Evolutionary conservation across 2,329 filamentous ascomycete genomes (phyloP).

Genomic region (Fusarium sp.): DNA sequence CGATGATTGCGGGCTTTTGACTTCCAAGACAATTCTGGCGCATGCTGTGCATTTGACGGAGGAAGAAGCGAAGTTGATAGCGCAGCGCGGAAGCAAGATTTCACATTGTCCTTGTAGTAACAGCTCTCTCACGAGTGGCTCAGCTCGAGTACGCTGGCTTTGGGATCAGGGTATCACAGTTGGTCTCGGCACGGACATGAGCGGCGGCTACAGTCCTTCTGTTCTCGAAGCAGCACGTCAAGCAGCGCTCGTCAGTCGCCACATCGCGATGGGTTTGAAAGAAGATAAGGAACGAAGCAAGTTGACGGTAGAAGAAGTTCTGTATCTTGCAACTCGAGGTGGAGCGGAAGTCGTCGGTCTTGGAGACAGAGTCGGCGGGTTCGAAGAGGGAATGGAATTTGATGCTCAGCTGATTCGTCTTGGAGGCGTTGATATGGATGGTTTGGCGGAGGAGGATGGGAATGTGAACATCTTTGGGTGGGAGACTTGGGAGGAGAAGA

Average conservation of each 20-base stretch:
- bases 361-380: slow-evolving; percentile 77
- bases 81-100: slow-evolving; percentile 71
- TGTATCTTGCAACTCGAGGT: slow-evolving; percentile 89
- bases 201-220: slow-evolving; percentile 84
- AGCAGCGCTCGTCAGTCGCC: slow-evolving; percentile 80
- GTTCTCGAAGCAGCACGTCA: slow-evolving; percentile 87
- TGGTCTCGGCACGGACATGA: slow-evolving; percentile 91
- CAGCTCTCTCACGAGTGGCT: slow-evolving; percentile 81
- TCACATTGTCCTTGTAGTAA: slow-evolving; percentile 92
- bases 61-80: slow-evolving; percentile 74
- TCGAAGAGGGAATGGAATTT: slow-evolving; percentile 88
- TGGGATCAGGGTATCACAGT: slow-evolving; percentile 80
- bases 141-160: slow-evolving; percentile 79
- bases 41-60: slow-evolving; percentile 83
- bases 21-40: slow-evolving; percentile 80
- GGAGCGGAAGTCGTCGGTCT: slow-evolving; percentile 86
- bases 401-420: slow-evolving; percentile 88
- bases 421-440: slow-evolving; percentile 59
- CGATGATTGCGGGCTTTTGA: slow-evolving; percentile 77
- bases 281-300: slow-evolving; percentile 65
- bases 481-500: slow-evolving; percentile 86
- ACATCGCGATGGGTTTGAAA: slow-evolving; percentile 68
- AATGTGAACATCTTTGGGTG: slow-evolving; percentile 91
- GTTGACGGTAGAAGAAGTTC: slow-evolving; percentile 83
- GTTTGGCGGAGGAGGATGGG: slow-evolving; percentile 58